Conservation (phyloP, 2,329 filamentous ascomycete genomes). For the Sclerotinia sclerotiorum region DNA sequence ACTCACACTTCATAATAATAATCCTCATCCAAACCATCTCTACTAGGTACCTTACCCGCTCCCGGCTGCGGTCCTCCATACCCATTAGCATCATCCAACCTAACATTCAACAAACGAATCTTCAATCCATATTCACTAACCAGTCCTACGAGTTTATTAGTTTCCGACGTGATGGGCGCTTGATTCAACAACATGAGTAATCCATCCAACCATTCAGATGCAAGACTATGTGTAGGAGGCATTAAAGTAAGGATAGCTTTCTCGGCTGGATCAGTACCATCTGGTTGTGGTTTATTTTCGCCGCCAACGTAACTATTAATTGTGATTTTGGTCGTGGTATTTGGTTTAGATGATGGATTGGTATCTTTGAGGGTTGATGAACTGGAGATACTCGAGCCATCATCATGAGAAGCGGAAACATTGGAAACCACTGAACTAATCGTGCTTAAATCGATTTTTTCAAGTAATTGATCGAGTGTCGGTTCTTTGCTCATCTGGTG, state of each 20-base stretch:
- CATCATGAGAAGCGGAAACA: conserved; percentile 54
- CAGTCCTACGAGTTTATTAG: conserved; percentile 81
- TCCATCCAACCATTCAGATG: conserved; percentile 96
- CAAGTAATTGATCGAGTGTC: conserved; percentile 67
- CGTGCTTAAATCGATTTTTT: conserved; percentile 82
- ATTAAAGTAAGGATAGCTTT: conserved; percentile 77
- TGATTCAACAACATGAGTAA: conserved; percentile 93
- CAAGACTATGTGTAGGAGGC: conserved; percentile 75
- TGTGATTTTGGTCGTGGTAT: conserved; percentile 76
- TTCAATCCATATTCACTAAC: conserved; percentile 90
- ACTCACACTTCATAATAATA: conserved; percentile 70
- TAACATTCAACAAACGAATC: conserved; percentile 86
- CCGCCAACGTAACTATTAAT: conserved; percentile 68
- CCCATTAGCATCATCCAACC: conserved; percentile 74
- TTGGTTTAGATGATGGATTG: conserved; percentile 34
- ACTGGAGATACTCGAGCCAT: conserved; percentile 48
- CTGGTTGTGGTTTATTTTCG: conserved; percentile 36
- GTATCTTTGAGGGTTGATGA: conserved; percentile 44
- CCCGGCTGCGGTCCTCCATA: conserved; percentile 58
- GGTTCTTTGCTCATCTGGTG: conserved; percentile 64
- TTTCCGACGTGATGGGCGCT: conserved; percentile 94
- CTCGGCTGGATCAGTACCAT: conserved; percentile 54
- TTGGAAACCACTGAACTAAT: conserved; percentile 95
- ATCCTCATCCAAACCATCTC: conserved; percentile 85
- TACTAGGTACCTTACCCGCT: conserved; percentile 72